phyloP scores from a whole-genome alignment of 2,329 filamentous ascomycete species.

The Botrytis cinerea region DNA sequence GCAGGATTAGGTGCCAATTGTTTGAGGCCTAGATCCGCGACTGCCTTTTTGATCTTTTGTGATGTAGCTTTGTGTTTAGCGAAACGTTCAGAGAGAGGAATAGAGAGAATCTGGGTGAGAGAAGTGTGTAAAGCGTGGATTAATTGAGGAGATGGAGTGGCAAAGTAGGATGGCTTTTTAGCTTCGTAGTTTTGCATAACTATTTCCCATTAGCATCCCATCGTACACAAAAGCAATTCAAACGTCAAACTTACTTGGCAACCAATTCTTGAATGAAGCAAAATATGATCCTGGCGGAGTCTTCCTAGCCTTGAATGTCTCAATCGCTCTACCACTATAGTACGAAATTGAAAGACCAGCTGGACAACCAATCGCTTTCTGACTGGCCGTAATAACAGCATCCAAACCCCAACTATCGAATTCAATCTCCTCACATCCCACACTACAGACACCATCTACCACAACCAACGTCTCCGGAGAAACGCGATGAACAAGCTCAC shows the following conservation, averaged over 20 bases:
- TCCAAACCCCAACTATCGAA: constrained; percentile 96
- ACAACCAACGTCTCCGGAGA: constrained; percentile 90
- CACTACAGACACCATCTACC: constrained; percentile 95
- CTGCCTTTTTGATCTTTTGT: constrained; percentile 81
- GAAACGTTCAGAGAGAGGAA: constrained; percentile 80
- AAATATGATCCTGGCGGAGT: constrained; percentile 86
- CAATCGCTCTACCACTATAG: constrained; percentile 85
- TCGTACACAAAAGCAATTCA: background rate
- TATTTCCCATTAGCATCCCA: constrained; percentile 40
- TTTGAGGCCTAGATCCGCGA: constrained; percentile 79
- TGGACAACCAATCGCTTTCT: constrained; percentile 95
- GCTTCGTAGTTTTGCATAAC: constrained; percentile 99
- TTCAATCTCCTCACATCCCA: constrained; percentile 91
- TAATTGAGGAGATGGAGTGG: constrained; percentile 91
- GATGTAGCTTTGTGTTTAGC: constrained; percentile 76
- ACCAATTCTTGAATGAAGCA: constrained; percentile 95
- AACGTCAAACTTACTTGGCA: constrained; percentile 65
- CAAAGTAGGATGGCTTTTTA: constrained; percentile 97
- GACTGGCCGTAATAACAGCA: constrained; percentile 88
- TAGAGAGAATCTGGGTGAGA: constrained; percentile 80
- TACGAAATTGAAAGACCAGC: constrained; percentile 93
- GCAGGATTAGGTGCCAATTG: constrained; percentile 83
- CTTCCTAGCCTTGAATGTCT: constrained; percentile 77
- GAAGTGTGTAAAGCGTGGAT: constrained; percentile 90
- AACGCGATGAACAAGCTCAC: constrained; percentile 79